Percentiles rank a stretch among this genome's conserved stretches.
Conservation (phyloP, 1,139 yeast species). For the Pichia terricola region DNA sequence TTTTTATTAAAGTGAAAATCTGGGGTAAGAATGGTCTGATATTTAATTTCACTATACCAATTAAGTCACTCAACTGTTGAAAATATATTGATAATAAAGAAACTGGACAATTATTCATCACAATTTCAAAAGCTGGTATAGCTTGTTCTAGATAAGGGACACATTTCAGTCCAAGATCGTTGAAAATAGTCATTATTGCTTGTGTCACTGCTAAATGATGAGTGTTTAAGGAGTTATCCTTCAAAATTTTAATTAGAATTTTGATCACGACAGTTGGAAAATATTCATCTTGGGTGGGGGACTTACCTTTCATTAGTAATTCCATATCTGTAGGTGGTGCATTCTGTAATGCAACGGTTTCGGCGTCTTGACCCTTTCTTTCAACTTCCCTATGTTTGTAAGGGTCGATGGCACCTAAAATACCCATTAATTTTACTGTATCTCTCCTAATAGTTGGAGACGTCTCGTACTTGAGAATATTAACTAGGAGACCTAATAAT, state of each 20-base stretch:
- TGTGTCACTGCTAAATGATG: conserved; percentile 89
- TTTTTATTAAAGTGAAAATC: conserved; percentile 68
- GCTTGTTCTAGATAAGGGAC: conserved; percentile 80
- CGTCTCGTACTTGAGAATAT: conserved; percentile 71
- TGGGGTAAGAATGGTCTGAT: conserved; percentile 73
- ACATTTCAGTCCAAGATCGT: conserved; percentile 79
- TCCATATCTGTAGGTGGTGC: conserved; percentile 89
- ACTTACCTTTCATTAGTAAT: conserved; percentile 83
- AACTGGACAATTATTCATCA: conserved; percentile 77
- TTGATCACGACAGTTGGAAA: conserved; percentile 92
- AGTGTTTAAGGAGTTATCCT: conserved; percentile 73
- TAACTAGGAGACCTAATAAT: conserved; percentile 69
- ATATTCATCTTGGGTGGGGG: conserved; percentile 89
- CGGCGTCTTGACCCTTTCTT: conserved; percentile 48
- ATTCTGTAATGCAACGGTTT: conserved; percentile 64
- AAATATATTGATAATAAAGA: conserved; percentile 82
- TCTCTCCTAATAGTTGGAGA: conserved; percentile 71
- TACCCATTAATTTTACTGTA: conserved; percentile 81
- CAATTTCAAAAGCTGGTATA: conserved; percentile 77
- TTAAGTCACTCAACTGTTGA: conserved; percentile 75
- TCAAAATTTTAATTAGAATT: conserved; percentile 70
- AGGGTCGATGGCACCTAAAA: conserved; percentile 94
- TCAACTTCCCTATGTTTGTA: conserved; percentile 91
- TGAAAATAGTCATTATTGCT: conserved; percentile 85
- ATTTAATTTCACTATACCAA: conserved; percentile 80